Conservation (phyloP, 805 yeast species). For the Kazachstania taianensis region DNA sequence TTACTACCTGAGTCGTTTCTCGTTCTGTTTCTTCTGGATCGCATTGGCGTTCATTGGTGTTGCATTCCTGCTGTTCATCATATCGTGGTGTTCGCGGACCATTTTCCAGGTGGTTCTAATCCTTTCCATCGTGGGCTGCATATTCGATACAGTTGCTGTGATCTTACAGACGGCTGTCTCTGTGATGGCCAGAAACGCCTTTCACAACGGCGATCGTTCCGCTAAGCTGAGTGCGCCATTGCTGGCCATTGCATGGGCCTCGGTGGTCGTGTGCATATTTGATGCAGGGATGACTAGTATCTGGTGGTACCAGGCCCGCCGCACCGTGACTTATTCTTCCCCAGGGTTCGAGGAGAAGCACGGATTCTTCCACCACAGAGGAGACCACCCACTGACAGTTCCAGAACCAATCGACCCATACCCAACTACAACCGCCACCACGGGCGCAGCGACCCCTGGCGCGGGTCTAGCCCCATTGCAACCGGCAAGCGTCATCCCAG, state of each 20-base stretch:
- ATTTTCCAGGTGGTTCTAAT: conserved; percentile 46
- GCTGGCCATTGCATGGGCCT: conserved; percentile 63
- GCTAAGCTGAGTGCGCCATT: conserved; percentile 47
- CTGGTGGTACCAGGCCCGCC: conserved; percentile 3
- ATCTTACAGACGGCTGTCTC: conserved; percentile 65
- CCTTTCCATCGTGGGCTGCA: conserved; percentile 40
- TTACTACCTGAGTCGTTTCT: conserved; percentile 56
- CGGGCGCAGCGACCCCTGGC: neutral
- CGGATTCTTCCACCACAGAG: conserved; percentile 9
- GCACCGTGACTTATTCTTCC: neutral
- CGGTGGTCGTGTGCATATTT: conserved; percentile 35
- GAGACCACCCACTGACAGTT: conserved; percentile 4
- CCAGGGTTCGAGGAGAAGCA: neutral
- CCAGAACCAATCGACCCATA: conserved; percentile 11
- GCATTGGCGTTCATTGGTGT: conserved; percentile 55
- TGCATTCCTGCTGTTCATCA: conserved; percentile 43
- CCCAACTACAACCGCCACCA: conserved; percentile 2
- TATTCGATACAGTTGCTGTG: conserved; percentile 53
- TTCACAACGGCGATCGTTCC: conserved; percentile 36
- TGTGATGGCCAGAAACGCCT: conserved; percentile 67
- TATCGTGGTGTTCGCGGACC: conserved; percentile 46
- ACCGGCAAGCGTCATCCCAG: neutral
- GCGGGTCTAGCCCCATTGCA: neutral
- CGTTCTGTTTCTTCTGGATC: conserved; percentile 52
- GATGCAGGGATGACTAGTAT: conserved; percentile 6